phyloP scores from a whole-genome alignment of 495 filamentous ascomycete species.

The Neurospora intermedia region DNA sequence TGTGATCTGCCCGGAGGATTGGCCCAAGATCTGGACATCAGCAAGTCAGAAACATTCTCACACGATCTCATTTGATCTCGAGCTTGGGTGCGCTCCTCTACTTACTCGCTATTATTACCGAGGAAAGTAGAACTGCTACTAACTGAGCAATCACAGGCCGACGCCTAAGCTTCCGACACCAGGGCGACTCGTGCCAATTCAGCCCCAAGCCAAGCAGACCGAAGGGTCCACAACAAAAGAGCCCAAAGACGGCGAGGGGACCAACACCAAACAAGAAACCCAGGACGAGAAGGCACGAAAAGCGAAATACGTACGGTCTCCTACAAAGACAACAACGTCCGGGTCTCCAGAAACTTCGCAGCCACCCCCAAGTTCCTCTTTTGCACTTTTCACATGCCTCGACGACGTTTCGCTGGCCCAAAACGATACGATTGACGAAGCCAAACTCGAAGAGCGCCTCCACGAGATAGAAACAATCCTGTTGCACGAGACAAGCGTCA shows the following conservation, averaged over 20 bases:
- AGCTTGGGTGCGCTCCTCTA: neutral
- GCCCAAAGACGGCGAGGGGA: neutral
- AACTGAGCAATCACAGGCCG: neutral
- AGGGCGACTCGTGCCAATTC: neutral
- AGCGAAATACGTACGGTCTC: neutral
- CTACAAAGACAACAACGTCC: neutral
- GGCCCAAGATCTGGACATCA: slow-evolving; percentile 17
- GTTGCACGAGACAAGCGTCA: slow-evolving; percentile 6
- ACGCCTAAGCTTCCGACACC: neutral
- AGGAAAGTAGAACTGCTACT: neutral
- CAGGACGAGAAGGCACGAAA: neutral
- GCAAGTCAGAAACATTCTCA: neutral
- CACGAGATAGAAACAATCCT: slow-evolving; percentile 10
- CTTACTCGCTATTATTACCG: neutral
- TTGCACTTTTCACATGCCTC: slow-evolving; percentile 3
- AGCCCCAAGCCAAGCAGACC: neutral
- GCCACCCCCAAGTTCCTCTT: neutral
- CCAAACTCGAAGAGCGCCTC: slow-evolving; percentile 5
- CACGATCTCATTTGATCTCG: neutral
- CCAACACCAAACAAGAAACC: neutral
- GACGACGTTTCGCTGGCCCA: slow-evolving; percentile 1
- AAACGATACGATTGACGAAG: slow-evolving; percentile 1
- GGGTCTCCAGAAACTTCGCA: neutral
- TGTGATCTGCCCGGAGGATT: slow-evolving; percentile 13
- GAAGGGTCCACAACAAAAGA: neutral